Base-by-base conservation (phyloP, 1,284 basidiomycete genomes). In the Neonothopanus nambi region DNA sequence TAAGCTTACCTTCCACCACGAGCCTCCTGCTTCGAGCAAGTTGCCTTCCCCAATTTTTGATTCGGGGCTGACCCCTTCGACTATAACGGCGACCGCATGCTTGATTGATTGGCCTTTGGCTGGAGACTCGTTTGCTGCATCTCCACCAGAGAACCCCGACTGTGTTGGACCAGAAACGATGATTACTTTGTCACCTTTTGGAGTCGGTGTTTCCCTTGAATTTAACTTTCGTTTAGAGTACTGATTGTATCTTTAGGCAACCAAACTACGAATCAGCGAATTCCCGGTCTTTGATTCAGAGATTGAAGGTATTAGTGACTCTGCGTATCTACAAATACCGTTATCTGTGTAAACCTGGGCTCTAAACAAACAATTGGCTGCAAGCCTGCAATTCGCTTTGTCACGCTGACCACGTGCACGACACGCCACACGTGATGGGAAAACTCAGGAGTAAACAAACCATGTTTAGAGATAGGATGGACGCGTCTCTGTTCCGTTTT, bases 11-110 rank as follows among this genome's bases (percentile, higher is more conserved):
- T 76, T 76, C 65, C 59, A 70, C 57, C 65, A 65, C 37, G 59
- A 58, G n/a, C 57, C 65, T 12, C 68, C 69, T 6, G 20, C 60
- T 5, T 60, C 59, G 20, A 65, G 65, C n/a, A 58, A 48, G n/a
- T 61, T 74, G n/a, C 73, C 74, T 36, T 71, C 69, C 18, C 70
- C 70, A 5, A 62, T 74, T 13, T 76, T 72, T 56, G 72, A 75
- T 60, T 64, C 66, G 24, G 71, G 70, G 2, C 55, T 65, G 33
- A 68, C 72, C 36, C 74, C 74, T 26, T 64, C 71, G 51, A 70
- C 65, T 45, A 74, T 76, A 52, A 70, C 63, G 1, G 75, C 65
- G 5, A 58, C 57, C 23, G 75, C 71, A 26, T 77, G 74, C 56
- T 62, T 57, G 36, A 67, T 78, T 40, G 63, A 67, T 15, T 76